Evolutionary conservation across 2,329 filamentous ascomycete species (phyloP).

Genomic region (Penicillium frequentans): DNA sequence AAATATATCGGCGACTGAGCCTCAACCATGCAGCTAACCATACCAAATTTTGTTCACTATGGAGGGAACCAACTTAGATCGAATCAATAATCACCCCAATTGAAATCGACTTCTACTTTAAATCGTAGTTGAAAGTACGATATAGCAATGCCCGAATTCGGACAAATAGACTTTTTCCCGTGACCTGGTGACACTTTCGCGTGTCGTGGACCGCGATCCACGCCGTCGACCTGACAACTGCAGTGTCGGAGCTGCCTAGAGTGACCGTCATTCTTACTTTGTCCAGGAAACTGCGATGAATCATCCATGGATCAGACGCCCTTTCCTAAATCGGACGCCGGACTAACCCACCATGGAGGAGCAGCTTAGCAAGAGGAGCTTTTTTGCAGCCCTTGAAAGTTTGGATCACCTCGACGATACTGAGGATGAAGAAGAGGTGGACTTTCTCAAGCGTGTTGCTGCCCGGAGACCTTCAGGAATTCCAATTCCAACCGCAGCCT

Average conservation of each 20-base stretch:
- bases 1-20: too few species aligned
- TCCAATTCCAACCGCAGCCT: not conserved
- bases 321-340: slow-evolving; percentile 10
- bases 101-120: not conserved
- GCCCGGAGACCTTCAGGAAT: slow-evolving; percentile 1
- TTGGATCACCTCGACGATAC: slow-evolving; percentile 30
- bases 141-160: not conserved
- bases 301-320: slow-evolving; percentile 15
- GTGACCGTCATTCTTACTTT: not conserved
- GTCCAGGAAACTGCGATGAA: slow-evolving; percentile 11
- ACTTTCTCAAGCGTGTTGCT: slow-evolving; percentile 12
- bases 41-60: too few species aligned
- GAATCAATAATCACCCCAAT: not conserved
- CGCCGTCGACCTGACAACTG: not conserved
- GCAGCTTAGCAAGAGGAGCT: slow-evolving; percentile 29
- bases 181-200: slow-evolving; percentile 38
- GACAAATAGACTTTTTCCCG: slow-evolving; percentile 29
- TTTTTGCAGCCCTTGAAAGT: slow-evolving; percentile 38
- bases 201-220: slow-evolving; percentile 18
- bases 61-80: too few species aligned
- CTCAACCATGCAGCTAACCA: too few species aligned
- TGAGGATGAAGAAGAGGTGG: slow-evolving; percentile 25
- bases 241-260: not conserved
- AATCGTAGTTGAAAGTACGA: not conserved
- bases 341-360: slow-evolving; percentile 22